Evolutionary conservation across 345 rosid genomes (phyloP).

Genomic region (Triadica sebifera): DNA sequence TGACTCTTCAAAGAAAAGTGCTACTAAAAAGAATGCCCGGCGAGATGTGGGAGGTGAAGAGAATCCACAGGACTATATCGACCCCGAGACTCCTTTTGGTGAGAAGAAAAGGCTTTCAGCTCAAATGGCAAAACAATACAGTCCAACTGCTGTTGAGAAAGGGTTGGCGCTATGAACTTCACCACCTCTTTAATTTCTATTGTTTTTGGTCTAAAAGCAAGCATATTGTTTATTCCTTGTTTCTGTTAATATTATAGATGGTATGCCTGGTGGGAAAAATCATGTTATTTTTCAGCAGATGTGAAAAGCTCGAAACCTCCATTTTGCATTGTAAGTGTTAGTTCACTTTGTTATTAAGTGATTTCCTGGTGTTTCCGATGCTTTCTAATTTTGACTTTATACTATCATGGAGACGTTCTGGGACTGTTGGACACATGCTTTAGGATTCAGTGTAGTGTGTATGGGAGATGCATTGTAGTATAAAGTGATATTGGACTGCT

Average conservation of each 20-base stretch:
- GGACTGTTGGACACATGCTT: background rate
- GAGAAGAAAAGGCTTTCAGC: constrained; percentile 72
- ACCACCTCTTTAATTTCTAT: background rate
- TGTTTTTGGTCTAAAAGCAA: background rate
- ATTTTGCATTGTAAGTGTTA: constrained; percentile 62
- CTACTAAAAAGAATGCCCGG: constrained; percentile 56
- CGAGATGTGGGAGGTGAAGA: constrained; percentile 54
- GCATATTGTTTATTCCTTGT: background rate
- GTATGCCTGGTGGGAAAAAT: constrained; percentile 94
- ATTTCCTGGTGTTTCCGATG: background rate
- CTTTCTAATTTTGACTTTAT: background rate
- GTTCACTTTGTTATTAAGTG: background rate
- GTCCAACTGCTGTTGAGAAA: constrained; percentile 74
- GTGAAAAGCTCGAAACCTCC: constrained; percentile 72
- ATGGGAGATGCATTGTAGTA: background rate
- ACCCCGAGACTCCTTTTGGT: constrained; percentile 70
- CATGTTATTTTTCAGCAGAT: constrained; percentile 66
- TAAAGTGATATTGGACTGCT: too few species aligned
- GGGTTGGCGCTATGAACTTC: constrained; percentile 36
- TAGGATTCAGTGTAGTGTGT: background rate
- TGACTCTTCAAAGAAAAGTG: constrained; percentile 47
- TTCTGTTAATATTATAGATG: constrained; percentile 50
- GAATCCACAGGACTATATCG: constrained; percentile 66
- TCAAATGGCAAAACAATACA: constrained; percentile 88
- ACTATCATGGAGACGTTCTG: background rate